Evolutionary conservation across 192 early-diverging fungal species (phyloP).

Genomic region (Umbelopsis vinacea): DNA sequence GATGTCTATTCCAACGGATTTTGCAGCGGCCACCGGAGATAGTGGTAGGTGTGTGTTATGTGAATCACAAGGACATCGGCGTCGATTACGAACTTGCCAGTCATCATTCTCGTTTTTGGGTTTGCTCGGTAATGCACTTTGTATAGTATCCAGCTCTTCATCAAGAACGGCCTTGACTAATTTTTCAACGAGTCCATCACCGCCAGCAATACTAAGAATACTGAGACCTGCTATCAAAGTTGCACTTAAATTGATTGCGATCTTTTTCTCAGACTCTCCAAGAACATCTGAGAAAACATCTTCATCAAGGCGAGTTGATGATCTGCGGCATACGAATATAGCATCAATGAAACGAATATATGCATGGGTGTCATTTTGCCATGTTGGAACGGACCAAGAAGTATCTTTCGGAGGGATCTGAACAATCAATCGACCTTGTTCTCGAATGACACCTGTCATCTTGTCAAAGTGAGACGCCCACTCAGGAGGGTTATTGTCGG

Average conservation of each 20-base stretch:
- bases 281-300: background rate
- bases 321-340: background rate
- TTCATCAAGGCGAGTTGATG: background rate
- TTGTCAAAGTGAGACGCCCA: background rate
- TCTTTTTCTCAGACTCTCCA: background rate
- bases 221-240: background rate
- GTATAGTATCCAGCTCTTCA: background rate
- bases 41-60: background rate
- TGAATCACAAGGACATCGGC: background rate
- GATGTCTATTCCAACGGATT: background rate
- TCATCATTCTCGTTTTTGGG: background rate
- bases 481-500: background rate
- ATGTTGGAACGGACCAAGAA: background rate
- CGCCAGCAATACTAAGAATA: background rate
- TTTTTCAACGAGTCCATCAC: background rate
- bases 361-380: background rate
- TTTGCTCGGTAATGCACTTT: background rate
- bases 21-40: background rate
- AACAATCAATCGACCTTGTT: background rate
- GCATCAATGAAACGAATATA: background rate
- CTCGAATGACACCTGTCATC: background rate
- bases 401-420: background rate
- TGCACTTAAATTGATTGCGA: background rate
- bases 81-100: background rate
- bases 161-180: background rate